Conservation (phyloP, 2,329 filamentous ascomycete genomes). For the Talaromyces sp. region DNA sequence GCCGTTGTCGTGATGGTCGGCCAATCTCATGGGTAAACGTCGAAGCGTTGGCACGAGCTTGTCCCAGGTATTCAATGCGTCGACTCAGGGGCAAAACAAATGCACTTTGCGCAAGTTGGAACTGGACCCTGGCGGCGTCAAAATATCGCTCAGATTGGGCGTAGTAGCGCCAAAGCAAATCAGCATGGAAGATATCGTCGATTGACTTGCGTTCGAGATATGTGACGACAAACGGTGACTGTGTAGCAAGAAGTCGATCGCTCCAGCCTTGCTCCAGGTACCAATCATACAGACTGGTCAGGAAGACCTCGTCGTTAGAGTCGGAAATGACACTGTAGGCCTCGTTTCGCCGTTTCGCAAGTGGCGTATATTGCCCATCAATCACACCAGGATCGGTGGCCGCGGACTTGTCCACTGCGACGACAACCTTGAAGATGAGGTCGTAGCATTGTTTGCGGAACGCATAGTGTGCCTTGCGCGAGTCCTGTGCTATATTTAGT, state of each 20-base stretch:
- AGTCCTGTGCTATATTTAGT: constrained; percentile 51
- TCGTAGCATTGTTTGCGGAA: constrained; percentile 76
- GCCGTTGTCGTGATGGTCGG: constrained; percentile 75
- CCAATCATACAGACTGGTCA: constrained; percentile 97
- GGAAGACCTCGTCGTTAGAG: constrained; percentile 88
- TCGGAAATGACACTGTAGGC: constrained; percentile 86
- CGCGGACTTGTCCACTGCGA: constrained; percentile 69
- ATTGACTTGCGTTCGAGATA: constrained; percentile 76
- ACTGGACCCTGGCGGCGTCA: constrained; percentile 82
- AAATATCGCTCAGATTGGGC: constrained; percentile 79
- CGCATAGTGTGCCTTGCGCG: constrained; percentile 63
- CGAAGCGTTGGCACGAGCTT: constrained; percentile 87
- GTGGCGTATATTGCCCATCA: constrained; percentile 72
- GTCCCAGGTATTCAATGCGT: constrained; percentile 82
- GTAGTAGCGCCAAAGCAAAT: constrained; percentile 90
- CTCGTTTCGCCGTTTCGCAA: constrained; percentile 75
- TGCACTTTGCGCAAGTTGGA: constrained; percentile 75
- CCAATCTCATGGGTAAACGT: constrained; percentile 73
- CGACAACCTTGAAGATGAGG: constrained; percentile 78
- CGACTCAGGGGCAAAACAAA: constrained; percentile 76
- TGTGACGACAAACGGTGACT: constrained; percentile 78
- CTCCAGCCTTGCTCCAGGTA: constrained; percentile 82
- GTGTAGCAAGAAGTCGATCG: constrained; percentile 77
- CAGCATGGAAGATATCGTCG: constrained; percentile 71
- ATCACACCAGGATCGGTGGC: constrained; percentile 66